Evolutionary conservation across 2,329 filamentous ascomycete species (phyloP), one percentile per base, ranked within the genome.

Genomic region (Paracamarosporium sp.): DNA sequence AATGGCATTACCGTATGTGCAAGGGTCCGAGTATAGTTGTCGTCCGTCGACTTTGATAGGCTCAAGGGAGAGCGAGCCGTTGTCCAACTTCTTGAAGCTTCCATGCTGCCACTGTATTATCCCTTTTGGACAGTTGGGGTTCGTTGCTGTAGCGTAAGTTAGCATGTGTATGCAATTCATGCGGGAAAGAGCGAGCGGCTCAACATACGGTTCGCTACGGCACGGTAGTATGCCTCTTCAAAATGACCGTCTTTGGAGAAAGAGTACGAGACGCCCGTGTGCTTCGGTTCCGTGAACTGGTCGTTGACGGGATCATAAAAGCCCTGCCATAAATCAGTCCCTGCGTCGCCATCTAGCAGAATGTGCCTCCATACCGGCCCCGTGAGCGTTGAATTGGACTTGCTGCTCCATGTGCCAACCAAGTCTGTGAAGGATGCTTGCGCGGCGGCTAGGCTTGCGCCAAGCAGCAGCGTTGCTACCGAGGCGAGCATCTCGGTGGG

Each of bases 101-200:
- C 89, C 89, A 70, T 92, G 89, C 71, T 92, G 89, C 82, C 86
- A 92, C 76, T 91, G 88, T 80, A 91, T 86, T 46, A 91, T 83
- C 8, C 84, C 87, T 53, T 82, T 80, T 1, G 88, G 85, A 66
- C 89, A 91, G 58, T 79, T 75, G 27, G 89, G 89, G 13, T 82
- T 78, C 45, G 78, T 75, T 41, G 88, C 87, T 88, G 65, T 60
- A 53, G 17, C 13, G 20, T 45, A n/a, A 43, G 62, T 76, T 50
- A 77, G 71, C 44, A 35, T 25, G 4, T 40, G 22, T 50, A 24
- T 35, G 40, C 4, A 38, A 22, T 24, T 17, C 9, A 24, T 54
- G 6, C 35, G n/a, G 27, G 5, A 31, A 6, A 25, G 20, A 28
- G n/a, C 44, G 31, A 38, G 41, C 30, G 11, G 20, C 17, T 15